phyloP scores from a whole-genome alignment of 2,329 filamentous ascomycete species.

The Albifimbria verrucaria region DNA sequence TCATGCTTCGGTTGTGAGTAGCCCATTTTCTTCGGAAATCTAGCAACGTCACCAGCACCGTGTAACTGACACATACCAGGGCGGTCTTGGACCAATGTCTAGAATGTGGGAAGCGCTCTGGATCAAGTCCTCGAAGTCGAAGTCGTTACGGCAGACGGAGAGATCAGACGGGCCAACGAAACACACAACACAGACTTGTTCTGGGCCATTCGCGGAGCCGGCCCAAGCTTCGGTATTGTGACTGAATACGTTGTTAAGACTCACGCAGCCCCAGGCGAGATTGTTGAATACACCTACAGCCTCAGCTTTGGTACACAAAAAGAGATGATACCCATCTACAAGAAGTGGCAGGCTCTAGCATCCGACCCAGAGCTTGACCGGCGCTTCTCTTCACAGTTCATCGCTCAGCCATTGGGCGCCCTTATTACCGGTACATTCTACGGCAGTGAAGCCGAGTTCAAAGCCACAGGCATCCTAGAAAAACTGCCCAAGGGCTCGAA shows the following conservation, averaged over 20 bases:
- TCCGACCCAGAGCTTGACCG: conserved; percentile 52
- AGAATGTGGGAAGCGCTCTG: conserved; percentile 55
- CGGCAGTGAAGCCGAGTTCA: conserved; percentile 54
- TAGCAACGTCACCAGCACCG: too few species aligned
- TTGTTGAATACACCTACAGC: conserved; percentile 57
- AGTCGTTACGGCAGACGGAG: conserved; percentile 55
- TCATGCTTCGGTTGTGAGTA: conserved; percentile 52
- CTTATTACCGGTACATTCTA: conserved; percentile 61
- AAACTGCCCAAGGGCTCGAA: conserved; percentile 40
- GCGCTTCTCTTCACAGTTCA: conserved; percentile 56
- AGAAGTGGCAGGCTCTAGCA: conserved; percentile 56
- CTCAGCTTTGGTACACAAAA: conserved; percentile 45
- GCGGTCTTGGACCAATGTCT: conserved; percentile 55
- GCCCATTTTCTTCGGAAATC: too few species aligned
- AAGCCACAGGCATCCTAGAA: conserved; percentile 44
- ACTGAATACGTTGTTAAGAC: conserved; percentile 56
- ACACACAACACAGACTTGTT: conserved; percentile 51
- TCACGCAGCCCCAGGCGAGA: conserved; percentile 49
- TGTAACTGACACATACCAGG: conserved; percentile 29
- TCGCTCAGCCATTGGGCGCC: conserved; percentile 50
- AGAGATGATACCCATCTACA: conserved; percentile 47
- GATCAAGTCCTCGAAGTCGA: conserved; percentile 46
- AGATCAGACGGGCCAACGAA: conserved; percentile 43
- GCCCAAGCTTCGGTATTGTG: conserved; percentile 53
- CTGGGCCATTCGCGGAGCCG: conserved; percentile 54